Evolutionary conservation across 2,329 filamentous ascomycete species (phyloP), one percentile per base, ranked within the genome.

Genomic region (Exophiala oligosperma): DNA sequence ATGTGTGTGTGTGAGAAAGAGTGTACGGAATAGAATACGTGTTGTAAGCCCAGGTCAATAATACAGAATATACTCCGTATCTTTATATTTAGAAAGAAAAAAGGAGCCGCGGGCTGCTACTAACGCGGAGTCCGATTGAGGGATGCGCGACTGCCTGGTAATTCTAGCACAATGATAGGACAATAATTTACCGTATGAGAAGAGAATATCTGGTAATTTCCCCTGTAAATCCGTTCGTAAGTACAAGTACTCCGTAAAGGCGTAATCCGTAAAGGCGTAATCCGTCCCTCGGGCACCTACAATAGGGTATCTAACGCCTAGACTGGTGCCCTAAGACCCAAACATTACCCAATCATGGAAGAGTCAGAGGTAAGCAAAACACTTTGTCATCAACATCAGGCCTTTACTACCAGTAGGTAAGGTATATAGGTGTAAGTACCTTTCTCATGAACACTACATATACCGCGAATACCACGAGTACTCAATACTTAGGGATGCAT

Each of bases 111-210:
- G 6, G 40, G 4, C 49, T 37, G 14, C 21, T 23, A 44, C 59
- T 61, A 61, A 62, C 54, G 60, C 60, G 60, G 60, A 62, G 60
- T 62, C 60, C 60, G 59, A 48, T 58, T 56, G n/a, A 57, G 48
- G 44, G 6, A 2, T 32, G 32, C 41, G 41, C 51, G 40, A 41
- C 41, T 17, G 17, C 17, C 17, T 17, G 17, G 17, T 17, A 17
- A 17, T 17, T 17, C 17, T 17, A 17, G 17, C 17, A 17, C 17
- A 17, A 17, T 17, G 17, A 17, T 17, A 17, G 17, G 17, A 35
- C 51, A 28, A 28, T 26, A n/a, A 8, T 24, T 41, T 43, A 50
- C 43, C 17, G 17, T 17, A 17, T 17, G 17, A 17, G 17, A 17
- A 17, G 17, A 17, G 17, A 17, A 17, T 17, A 17, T 17, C 17